phyloP scores from a whole-genome alignment of 495 filamentous ascomycete species.

The Penicillium lagena region DNA sequence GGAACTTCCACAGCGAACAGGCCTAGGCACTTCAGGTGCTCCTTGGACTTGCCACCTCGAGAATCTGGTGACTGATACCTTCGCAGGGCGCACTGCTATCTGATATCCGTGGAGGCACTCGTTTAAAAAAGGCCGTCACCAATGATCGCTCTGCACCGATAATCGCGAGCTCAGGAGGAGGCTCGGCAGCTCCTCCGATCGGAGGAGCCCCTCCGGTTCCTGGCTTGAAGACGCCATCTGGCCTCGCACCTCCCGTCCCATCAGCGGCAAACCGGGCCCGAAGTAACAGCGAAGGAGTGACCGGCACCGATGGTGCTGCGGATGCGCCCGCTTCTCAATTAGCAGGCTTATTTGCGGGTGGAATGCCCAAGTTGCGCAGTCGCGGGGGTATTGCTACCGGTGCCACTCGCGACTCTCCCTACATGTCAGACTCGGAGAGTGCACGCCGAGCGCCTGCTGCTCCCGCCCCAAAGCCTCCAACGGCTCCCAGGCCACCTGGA shows the following conservation, averaged over 20 bases:
- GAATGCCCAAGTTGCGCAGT: conserved; percentile 91
- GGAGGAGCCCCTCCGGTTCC: conserved; percentile 80
- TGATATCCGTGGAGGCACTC: conserved; percentile 80
- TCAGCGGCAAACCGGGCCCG: conserved; percentile 55
- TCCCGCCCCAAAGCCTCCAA: conserved; percentile 51
- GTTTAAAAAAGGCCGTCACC: conserved; percentile 80
- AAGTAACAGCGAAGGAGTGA: conserved; percentile 73
- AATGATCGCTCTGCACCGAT: conserved; percentile 90
- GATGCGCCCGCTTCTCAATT: conserved; percentile 59
- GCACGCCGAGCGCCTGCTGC: conserved; percentile 31
- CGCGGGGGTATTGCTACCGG: conserved; percentile 87
- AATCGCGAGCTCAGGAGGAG: conserved; percentile 50
- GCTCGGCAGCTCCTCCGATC: conserved; percentile 50
- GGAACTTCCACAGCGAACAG: no score
- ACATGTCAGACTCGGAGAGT: conserved; percentile 74
- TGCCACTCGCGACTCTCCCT: conserved; percentile 68
- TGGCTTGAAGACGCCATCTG: conserved; percentile 53
- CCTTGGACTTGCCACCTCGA: no score
- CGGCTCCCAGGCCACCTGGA: conserved; percentile 58
- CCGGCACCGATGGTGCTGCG: conserved; percentile 31
- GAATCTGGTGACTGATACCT: conserved; percentile 20
- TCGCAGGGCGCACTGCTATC: conserved; percentile 75
- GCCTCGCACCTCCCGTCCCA: conserved; percentile 74
- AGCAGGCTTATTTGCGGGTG: conserved; percentile 83
- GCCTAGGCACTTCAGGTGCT: not conserved